phyloP scores from a whole-genome alignment of 352 stramenopile species.

The Phytophthora niederhauseri region DNA sequence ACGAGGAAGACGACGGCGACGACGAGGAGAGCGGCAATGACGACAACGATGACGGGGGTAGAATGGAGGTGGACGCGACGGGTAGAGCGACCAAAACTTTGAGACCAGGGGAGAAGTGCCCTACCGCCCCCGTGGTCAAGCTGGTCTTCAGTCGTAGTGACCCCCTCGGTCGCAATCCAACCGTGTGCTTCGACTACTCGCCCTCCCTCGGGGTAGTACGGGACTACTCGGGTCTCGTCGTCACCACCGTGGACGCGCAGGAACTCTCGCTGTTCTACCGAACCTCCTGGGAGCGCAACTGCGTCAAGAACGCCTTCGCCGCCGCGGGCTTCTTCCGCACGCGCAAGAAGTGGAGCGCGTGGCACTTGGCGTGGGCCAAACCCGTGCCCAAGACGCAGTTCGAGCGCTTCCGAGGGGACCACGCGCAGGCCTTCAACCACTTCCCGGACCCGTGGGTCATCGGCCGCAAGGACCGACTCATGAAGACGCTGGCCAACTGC shows the following conservation, averaged over 20 bases:
- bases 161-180: slow-evolving; percentile 52
- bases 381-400: slow-evolving; percentile 71
- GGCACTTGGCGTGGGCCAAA: slow-evolving; percentile 76
- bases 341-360: slow-evolving; percentile 59
- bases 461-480: slow-evolving; percentile 88
- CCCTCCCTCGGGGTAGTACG: slow-evolving; percentile 60
- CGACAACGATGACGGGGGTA: slow-evolving; percentile 29
- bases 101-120: slow-evolving; percentile 43
- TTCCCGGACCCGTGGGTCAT: slow-evolving; percentile 92
- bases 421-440: slow-evolving; percentile 87
- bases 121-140: slow-evolving; percentile 46
- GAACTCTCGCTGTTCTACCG: slow-evolving; percentile 71
- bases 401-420: slow-evolving; percentile 46
- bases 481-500: slow-evolving; percentile 72
- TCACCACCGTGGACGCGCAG: slow-evolving; percentile 49
- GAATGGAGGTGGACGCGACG: neutral
- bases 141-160: slow-evolving; percentile 61
- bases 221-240: slow-evolving; percentile 34
- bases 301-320: slow-evolving; percentile 92
- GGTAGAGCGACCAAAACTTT: neutral
- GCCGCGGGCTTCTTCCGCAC: slow-evolving; percentile 72
- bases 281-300: slow-evolving; percentile 93
- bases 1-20: slow-evolving; percentile 28
- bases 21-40: no score
- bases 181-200: slow-evolving; percentile 92